A percentile compares a stretch with the other conserved stretches of the same genome.
phyloP scores from a whole-genome alignment of 805 yeast species.

The Myxozyma melibiosi region DNA sequence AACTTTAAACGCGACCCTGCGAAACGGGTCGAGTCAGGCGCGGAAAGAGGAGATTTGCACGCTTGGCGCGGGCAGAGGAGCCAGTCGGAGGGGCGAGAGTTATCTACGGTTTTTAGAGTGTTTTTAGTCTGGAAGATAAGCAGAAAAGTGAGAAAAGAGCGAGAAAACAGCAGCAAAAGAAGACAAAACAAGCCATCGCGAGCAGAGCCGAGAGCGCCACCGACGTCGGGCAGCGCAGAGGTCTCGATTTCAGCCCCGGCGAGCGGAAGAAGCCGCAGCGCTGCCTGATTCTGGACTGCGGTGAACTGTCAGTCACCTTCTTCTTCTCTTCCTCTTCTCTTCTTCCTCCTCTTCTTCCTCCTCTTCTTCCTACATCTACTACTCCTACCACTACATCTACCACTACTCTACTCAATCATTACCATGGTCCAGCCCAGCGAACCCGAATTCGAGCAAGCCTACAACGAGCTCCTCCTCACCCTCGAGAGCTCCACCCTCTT shows the following conservation, averaged over 20 bases:
- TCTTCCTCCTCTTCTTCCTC: background rate
- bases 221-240: slow-evolving; percentile 4
- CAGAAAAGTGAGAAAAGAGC: too few relatives aligned
- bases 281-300: too few relatives aligned
- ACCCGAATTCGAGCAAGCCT: slow-evolving; percentile 99
- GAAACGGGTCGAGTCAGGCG: too few relatives aligned
- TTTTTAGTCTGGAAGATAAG: too few relatives aligned
- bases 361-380: background rate
- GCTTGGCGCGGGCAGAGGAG: too few relatives aligned
- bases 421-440: slow-evolving; percentile 60
- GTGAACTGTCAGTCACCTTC: background rate
- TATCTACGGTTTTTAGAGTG: too few relatives aligned
- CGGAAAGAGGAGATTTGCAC: too few relatives aligned
- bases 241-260: too few relatives aligned
- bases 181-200: background rate
- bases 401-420: background rate
- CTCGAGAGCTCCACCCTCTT: slow-evolving; percentile 90
- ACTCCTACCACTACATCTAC: background rate
- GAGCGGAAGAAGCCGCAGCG: too few relatives aligned
- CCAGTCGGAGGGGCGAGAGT: too few relatives aligned
- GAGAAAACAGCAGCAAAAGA: too few relatives aligned
- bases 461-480: slow-evolving; percentile 86
- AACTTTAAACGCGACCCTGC: too few relatives aligned
- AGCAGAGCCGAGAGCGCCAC: slow-evolving; percentile 11
- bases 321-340: slow-evolving; percentile 4